Conservation (phyloP, 1,284 basidiomycete genomes). For the Albatrellus sp. region DNA sequence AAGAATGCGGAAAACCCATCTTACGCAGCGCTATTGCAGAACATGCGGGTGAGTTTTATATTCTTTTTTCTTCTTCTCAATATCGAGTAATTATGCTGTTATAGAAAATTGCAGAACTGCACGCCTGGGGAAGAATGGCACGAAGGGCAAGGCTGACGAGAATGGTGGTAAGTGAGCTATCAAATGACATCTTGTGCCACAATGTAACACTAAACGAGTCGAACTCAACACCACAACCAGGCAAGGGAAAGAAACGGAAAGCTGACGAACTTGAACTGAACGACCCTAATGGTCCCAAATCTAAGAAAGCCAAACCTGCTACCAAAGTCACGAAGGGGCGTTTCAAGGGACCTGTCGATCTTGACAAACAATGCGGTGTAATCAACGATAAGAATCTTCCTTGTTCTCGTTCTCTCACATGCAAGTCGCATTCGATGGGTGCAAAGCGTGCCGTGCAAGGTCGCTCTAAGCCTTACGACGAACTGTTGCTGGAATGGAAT, state of each 20-base stretch:
- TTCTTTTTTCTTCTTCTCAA: background rate
- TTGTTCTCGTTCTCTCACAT: conserved; percentile 94
- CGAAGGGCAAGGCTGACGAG: conserved; percentile 36
- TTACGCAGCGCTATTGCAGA: conserved; percentile 64
- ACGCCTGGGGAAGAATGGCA: conserved; percentile 42
- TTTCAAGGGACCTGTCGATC: conserved; percentile 76
- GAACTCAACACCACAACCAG: conserved; percentile 3
- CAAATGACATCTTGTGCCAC: background rate
- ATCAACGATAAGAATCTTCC: conserved; percentile 93
- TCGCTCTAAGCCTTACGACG: conserved; percentile 79
- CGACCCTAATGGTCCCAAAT: conserved; percentile 44
- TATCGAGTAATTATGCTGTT: background rate
- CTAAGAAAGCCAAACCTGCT: conserved; percentile 63
- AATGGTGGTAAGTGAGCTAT: conserved; percentile 7
- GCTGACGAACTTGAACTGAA: conserved; percentile 39
- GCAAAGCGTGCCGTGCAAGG: conserved; percentile 89
- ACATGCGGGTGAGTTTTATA: conserved; percentile 49
- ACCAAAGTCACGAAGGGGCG: conserved; percentile 66
- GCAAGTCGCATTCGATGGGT: conserved; percentile 97
- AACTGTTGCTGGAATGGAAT: conserved; percentile 87
- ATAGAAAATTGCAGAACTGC: conserved; percentile 54
- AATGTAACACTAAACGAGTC: background rate
- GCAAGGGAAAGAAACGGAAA: conserved; percentile 59
- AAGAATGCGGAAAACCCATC: conserved; percentile 66
- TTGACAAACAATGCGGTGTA: conserved; percentile 92